phyloP scores from a whole-genome alignment of 202 grass and related monocot genomes.

The Panicum hallii region DNA sequence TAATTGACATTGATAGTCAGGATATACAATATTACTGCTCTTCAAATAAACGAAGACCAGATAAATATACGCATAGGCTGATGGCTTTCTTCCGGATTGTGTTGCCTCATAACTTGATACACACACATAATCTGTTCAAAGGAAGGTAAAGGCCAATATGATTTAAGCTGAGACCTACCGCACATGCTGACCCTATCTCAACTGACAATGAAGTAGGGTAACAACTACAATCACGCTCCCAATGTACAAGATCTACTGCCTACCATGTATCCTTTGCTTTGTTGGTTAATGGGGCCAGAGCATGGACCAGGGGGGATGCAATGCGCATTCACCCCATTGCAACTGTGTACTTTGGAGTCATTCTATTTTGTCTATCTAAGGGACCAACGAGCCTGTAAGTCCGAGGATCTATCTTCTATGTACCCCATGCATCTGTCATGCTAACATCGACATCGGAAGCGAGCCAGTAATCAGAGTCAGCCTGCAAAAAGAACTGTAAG shows the following conservation, averaged over 20 bases:
- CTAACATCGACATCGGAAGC: conserved; percentile 58
- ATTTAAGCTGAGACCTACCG: conserved; percentile 23
- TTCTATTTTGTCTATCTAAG: conserved; percentile 39
- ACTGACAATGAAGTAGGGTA: conserved; percentile 23
- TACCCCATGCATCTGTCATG: conserved; percentile 76
- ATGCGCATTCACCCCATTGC: conserved; percentile 28
- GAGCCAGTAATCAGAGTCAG: conserved; percentile 87
- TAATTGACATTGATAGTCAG: conserved; percentile 9
- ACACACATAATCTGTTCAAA: conserved; percentile 33
- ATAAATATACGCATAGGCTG: conserved; percentile 6
- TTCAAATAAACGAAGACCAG: conserved; percentile 3
- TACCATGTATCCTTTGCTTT: conserved; percentile 43
- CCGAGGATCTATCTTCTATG: conserved; percentile 51
- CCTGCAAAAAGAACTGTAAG: conserved; percentile 59
- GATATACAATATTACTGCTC: conserved; percentile 43
- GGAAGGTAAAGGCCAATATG: conserved; percentile 27
- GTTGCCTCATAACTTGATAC: conserved; percentile 38
- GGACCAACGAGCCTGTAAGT: neutral
- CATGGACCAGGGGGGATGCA: neutral
- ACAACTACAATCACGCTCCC: conserved; percentile 37
- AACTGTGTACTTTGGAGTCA: conserved; percentile 23
- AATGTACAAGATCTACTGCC: conserved; percentile 59
- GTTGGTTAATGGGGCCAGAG: neutral
- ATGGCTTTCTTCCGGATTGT: conserved; percentile 37
- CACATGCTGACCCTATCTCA: conserved; percentile 41